These are phyloP conservation scores for Sporothrix protearum DNA, from an alignment of 2,329 filamentous ascomycete genomes.

Conservation along the genomic window DNA sequence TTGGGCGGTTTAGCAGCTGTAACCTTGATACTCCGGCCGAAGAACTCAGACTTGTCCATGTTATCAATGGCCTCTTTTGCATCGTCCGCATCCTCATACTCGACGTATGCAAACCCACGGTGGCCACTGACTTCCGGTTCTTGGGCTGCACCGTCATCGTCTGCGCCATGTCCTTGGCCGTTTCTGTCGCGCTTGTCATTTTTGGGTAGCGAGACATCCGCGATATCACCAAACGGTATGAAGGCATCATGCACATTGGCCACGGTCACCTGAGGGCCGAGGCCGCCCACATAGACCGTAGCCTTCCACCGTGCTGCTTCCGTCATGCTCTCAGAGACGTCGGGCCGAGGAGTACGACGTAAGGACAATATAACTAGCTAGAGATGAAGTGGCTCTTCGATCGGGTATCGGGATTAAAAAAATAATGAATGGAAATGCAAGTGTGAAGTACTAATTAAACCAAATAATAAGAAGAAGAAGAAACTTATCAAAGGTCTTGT, in stretches of 20 bases:
- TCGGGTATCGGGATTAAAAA: not conserved
- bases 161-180: slow-evolving; percentile 38
- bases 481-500: not conserved
- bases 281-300: slow-evolving; percentile 87
- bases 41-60: slow-evolving; percentile 96
- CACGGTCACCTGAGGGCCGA: slow-evolving; percentile 72
- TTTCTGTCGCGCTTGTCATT: slow-evolving; percentile 69
- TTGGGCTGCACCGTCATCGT: not conserved
- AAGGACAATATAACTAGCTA: not conserved
- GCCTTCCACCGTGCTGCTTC: slow-evolving; percentile 81
- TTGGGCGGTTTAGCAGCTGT: slow-evolving; percentile 89
- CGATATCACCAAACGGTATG: slow-evolving; percentile 93
- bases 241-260: slow-evolving; percentile 84
- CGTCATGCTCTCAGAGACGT: slow-evolving; percentile 56
- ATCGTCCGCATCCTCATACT: slow-evolving; percentile 82
- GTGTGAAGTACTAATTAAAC: not conserved
- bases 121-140: slow-evolving; percentile 45
- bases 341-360: not conserved
- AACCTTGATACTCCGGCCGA: slow-evolving; percentile 87
- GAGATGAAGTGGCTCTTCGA: not conserved
- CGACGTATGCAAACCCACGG: slow-evolving; percentile 92
- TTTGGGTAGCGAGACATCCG: slow-evolving; percentile 85
- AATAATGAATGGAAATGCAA: not conserved
- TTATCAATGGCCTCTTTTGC: slow-evolving; percentile 96
- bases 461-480: not conserved